phyloP scores from a whole-genome alignment of 2,329 filamentous ascomycete species.

The Trichoderma cornu-damae region DNA sequence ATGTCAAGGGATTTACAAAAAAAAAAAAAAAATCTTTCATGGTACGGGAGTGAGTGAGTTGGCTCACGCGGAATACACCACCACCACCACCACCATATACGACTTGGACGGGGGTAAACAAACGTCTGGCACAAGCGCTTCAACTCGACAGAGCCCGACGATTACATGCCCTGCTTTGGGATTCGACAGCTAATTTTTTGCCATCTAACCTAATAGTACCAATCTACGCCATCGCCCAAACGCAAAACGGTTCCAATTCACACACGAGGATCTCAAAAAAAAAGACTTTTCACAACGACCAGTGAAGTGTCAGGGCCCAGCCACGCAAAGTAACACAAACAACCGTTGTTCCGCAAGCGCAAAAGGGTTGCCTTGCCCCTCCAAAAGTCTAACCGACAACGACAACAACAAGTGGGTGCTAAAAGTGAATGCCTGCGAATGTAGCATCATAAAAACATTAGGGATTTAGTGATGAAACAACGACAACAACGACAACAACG shows the following conservation, averaged over 20 bases:
- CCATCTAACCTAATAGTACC: neutral
- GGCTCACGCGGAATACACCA: too few relatives aligned
- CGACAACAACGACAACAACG: too few relatives aligned
- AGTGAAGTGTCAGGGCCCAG: neutral
- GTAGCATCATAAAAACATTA: constrained; percentile 18
- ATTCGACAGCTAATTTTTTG: neutral
- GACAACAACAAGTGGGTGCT: constrained; percentile 1
- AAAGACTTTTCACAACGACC: neutral
- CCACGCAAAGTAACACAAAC: neutral
- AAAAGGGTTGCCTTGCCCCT: neutral
- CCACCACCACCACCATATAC: too few relatives aligned
- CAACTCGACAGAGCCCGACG: too few relatives aligned
- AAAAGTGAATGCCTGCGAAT: constrained; percentile 19
- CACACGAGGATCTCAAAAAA: neutral
- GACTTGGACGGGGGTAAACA: too few relatives aligned
- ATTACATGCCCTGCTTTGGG: too few relatives aligned
- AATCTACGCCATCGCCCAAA: neutral
- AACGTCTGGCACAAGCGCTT: too few relatives aligned
- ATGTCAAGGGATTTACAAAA: too few relatives aligned
- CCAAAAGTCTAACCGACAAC: neutral
- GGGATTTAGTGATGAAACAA: neutral
- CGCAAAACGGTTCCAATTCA: neutral
- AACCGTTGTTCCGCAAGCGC: neutral
- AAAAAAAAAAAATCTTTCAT: too few relatives aligned
- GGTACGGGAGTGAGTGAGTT: too few relatives aligned